A percentile compares a stretch with the other conserved stretches of the same genome.
Evolutionary conservation across 306 rosid species (phyloP).

Genomic region (Erythrophleum fordii): DNA sequence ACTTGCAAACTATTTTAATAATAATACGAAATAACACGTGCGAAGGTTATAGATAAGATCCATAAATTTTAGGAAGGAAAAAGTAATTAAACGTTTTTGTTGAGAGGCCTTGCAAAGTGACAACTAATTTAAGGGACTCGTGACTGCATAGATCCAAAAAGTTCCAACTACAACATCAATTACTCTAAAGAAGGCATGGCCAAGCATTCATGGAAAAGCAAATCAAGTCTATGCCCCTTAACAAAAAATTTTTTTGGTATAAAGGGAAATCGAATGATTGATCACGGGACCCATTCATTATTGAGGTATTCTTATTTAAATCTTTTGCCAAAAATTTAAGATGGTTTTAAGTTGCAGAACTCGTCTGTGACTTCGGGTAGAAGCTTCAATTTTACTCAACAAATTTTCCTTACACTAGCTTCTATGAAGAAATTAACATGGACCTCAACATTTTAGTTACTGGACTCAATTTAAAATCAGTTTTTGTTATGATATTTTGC

Average conservation of each 20-base stretch:
- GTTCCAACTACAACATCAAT: background rate
- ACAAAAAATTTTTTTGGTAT: background rate
- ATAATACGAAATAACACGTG: background rate
- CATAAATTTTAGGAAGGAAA: background rate
- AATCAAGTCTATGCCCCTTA: background rate
- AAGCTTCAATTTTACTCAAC: background rate
- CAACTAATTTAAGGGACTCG: slow-evolving; percentile 20
- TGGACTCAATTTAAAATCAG: background rate
- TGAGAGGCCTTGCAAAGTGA: background rate
- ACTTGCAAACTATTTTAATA: background rate
- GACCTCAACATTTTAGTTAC: background rate
- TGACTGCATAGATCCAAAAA: slow-evolving; percentile 24
- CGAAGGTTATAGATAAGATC: background rate
- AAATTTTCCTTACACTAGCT: background rate
- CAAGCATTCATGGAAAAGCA: background rate
- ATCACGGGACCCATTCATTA: background rate
- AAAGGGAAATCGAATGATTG: background rate
- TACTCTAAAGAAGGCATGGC: background rate
- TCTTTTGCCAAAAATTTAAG: too few relatives aligned
- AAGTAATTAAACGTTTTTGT: background rate
- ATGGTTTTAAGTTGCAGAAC: background rate
- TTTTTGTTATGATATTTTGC: background rate
- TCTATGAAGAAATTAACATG: background rate
- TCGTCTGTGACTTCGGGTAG: background rate
- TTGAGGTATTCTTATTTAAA: too few relatives aligned